phyloP scores from a whole-genome alignment of 345 rosid species.

The Gossypium arboreum region DNA sequence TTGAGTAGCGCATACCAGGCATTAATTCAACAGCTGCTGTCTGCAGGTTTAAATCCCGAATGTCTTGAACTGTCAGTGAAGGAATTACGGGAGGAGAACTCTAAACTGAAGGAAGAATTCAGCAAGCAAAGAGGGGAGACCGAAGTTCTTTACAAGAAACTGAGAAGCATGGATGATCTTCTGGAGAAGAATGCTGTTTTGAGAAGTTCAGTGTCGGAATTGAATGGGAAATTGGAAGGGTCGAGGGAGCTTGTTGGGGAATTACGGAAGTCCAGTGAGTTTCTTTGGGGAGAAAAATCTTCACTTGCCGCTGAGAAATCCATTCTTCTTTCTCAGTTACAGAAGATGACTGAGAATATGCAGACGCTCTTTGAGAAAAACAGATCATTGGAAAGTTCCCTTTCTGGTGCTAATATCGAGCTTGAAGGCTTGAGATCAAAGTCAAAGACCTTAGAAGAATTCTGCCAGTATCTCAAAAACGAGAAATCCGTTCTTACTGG shows the following conservation, averaged over 20 bases:
- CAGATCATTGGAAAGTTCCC: conserved; percentile 47
- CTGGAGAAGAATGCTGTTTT: conserved; percentile 52
- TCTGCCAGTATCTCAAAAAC: conserved; percentile 57
- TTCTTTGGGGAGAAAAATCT: conserved; percentile 68
- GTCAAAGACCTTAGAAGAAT: conserved; percentile 69
- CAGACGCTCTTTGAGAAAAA: conserved; percentile 66
- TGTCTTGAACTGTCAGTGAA: conserved; percentile 48
- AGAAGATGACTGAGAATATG: conserved; percentile 66
- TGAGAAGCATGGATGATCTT: conserved; percentile 49
- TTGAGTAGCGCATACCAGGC: conserved; percentile 51
- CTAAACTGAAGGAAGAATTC: conserved; percentile 52
- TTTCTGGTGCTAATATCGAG: conserved; percentile 66
- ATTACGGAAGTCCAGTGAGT: conserved; percentile 57
- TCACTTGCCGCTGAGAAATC: conserved; percentile 65
- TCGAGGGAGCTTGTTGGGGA: conserved; percentile 50
- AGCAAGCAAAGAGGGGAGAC: conserved; percentile 44
- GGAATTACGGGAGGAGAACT: conserved; percentile 63
- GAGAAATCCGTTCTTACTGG: conserved; percentile 59
- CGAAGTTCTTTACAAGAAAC: conserved; percentile 43
- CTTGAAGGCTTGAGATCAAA: conserved; percentile 64
- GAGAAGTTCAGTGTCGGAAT: conserved; percentile 65
- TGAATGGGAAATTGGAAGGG: conserved; percentile 68
- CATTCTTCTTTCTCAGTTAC: conserved; percentile 74
- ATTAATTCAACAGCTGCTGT: conserved; percentile 60
- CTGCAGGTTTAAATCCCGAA: conserved; percentile 56